These are phyloP conservation scores for Epichloe baconii DNA, from an alignment of 2,329 filamentous ascomycete species.

Conservation along the genomic window DNA sequence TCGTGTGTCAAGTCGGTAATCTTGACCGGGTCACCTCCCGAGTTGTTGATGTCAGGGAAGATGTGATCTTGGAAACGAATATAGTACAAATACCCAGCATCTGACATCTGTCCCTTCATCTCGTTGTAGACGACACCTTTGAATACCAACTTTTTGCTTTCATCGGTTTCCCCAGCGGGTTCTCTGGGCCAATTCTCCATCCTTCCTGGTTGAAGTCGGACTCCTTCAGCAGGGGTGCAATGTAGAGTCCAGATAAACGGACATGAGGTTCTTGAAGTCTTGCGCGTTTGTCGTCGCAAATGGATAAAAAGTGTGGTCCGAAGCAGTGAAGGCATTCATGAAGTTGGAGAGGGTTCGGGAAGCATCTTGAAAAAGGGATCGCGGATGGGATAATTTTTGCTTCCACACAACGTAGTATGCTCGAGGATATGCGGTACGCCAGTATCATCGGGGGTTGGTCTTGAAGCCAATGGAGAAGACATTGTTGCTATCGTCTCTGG, in stretches of 20 bases:
- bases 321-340: constrained; percentile 97
- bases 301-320: constrained; percentile 93
- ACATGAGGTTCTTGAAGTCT: constrained; percentile 92
- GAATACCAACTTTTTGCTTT: constrained; percentile 67
- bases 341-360: constrained; percentile 97
- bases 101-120: constrained; percentile 99
- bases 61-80: constrained; percentile 91
- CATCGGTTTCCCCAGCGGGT: constrained; percentile 49
- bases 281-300: constrained; percentile 94
- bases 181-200: constrained; percentile 90
- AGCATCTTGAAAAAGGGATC: constrained; percentile 99
- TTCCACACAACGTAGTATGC: constrained; percentile 93
- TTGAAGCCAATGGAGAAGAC: constrained; percentile 99
- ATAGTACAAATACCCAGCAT: constrained; percentile 91
- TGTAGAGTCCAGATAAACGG: constrained; percentile 91
- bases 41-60: constrained; percentile 90
- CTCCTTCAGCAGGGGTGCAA: constrained; percentile 74
- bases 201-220: constrained; percentile 94
- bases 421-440: constrained; percentile 95
- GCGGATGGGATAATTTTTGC: constrained; percentile 94
- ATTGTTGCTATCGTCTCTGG: constrained; percentile 94
- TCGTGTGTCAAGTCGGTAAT: constrained; percentile 93
- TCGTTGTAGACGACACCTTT: constrained; percentile 99
- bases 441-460: constrained; percentile 90
- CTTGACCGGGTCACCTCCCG: constrained; percentile 87